Evolutionary conservation across 192 early-diverging fungal genomes (phyloP).

Genomic region (Podochytrium sp.): DNA sequence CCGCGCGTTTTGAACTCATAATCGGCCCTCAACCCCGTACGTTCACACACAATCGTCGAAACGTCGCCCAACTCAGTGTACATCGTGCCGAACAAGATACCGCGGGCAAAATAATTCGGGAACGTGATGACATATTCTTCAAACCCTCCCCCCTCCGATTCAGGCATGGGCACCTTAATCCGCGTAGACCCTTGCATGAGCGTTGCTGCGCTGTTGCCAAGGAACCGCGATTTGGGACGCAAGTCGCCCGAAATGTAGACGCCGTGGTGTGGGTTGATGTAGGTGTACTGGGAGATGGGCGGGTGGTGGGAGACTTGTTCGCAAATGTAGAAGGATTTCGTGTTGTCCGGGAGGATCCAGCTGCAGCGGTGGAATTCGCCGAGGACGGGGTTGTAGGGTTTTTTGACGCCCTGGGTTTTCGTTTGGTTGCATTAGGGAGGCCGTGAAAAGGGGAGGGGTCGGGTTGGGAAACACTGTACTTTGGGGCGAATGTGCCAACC

Average conservation of each 20-base stretch:
- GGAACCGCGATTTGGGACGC: conserved; percentile 67
- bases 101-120: conserved; percentile 64
- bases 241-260: conserved; percentile 46
- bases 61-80: conserved; percentile 62
- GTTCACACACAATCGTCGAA: conserved; percentile 66
- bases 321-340: conserved; percentile 80
- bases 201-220: conserved; percentile 73
- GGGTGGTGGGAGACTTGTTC: conserved; percentile 98
- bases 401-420: conserved; percentile 72
- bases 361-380: conserved; percentile 88
- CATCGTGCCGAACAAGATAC: conserved; percentile 69
- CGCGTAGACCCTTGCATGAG: conserved; percentile 65
- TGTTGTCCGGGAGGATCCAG: conserved; percentile 56
- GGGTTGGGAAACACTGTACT: too few species aligned
- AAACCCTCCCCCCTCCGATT: conserved; percentile 65
- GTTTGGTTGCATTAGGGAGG: background rate
- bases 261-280: conserved; percentile 65
- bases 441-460: background rate
- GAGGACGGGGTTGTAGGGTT: conserved; percentile 94
- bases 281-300: conserved; percentile 77
- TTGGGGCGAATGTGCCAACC: conserved; percentile 57
- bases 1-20: conserved; percentile 39
- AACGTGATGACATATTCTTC: conserved; percentile 72
- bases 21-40: conserved; percentile 55
- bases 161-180: conserved; percentile 28